Conservation (phyloP, 768 basidiomycete genomes). For the Fomitopsis serialis region DNA sequence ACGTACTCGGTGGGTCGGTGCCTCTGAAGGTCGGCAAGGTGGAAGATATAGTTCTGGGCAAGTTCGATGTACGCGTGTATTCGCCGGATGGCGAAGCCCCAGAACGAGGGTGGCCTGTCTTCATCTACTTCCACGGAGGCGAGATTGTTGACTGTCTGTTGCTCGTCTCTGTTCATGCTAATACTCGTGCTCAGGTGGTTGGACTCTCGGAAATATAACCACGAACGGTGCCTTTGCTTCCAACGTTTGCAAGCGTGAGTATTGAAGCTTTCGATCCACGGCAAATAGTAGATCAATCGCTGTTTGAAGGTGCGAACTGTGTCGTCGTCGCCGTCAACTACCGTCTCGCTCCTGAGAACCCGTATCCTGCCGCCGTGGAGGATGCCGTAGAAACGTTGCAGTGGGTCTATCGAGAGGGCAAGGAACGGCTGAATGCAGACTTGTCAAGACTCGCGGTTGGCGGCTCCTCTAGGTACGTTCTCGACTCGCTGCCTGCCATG, state of each 20-base stretch:
- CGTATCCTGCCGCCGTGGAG: conserved; percentile 66
- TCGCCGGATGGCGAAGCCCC: conserved; percentile 62
- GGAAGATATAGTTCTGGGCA: conserved; percentile 45
- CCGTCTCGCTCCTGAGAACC: conserved; percentile 64
- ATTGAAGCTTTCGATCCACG: no score
- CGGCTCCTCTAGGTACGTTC: conserved; percentile 59
- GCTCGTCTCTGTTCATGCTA: background rate
- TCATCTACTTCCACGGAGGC: conserved; percentile 77
- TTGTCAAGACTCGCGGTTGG: conserved; percentile 57
- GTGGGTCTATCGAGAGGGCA: conserved; percentile 53
- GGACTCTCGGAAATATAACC: conserved; percentile 65
- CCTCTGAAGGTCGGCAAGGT: conserved; percentile 51
- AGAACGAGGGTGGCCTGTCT: conserved; percentile 76
- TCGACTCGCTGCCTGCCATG: no score
- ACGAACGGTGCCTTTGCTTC: conserved; percentile 59
- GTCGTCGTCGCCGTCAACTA: conserved; percentile 67
- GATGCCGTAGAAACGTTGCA: conserved; percentile 61
- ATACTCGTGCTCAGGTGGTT: conserved; percentile 47
- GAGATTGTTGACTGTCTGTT: conserved; percentile 7
- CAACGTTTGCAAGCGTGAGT: conserved; percentile 52
- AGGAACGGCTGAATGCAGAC: conserved; percentile 41
- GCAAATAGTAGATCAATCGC: no score
- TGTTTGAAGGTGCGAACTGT: conserved; percentile 59
- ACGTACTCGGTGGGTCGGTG: conserved; percentile 51
- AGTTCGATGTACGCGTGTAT: conserved; percentile 56